Conservation (phyloP, 441 rosid genomes). For the Erysimum cheiri region DNA sequence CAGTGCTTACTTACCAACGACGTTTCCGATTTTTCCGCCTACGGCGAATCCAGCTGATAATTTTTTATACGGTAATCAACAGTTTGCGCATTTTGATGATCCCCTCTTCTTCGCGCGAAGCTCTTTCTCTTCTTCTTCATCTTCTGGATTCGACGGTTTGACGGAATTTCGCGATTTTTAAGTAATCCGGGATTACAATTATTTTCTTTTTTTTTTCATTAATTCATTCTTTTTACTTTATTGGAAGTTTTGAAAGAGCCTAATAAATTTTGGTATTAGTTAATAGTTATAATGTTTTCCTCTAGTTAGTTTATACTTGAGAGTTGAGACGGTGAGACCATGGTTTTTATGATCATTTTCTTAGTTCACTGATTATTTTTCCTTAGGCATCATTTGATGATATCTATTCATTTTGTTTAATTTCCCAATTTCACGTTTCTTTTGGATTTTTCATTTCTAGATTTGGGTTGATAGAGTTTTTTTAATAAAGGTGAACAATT, state of each 20-base stretch:
- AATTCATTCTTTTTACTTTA: not conserved
- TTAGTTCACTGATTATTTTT: not conserved
- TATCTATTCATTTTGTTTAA: not conserved
- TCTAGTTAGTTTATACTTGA: not conserved
- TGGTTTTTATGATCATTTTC: not conserved
- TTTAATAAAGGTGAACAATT: no score
- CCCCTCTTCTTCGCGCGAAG: slow-evolving; percentile 51
- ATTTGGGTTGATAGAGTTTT: not conserved
- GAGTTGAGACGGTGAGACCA: not conserved
- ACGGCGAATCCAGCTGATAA: slow-evolving; percentile 48
- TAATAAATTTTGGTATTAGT: slow-evolving; percentile 24
- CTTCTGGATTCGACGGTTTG: slow-evolving; percentile 50
- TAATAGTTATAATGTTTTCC: not conserved
- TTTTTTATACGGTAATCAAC: slow-evolving; percentile 51
- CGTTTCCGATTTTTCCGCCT: slow-evolving; percentile 48
- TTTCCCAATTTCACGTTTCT: not conserved
- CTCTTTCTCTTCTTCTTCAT: slow-evolving; percentile 54
- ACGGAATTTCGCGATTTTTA: slow-evolving; percentile 55
- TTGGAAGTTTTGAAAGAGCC: not conserved
- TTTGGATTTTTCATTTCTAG: not conserved
- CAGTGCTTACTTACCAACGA: slow-evolving; percentile 45
- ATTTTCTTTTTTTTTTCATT: not conserved
- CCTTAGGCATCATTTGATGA: not conserved
- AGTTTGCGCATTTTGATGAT: slow-evolving; percentile 51
- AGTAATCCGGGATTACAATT: not conserved